Percentiles rank a stretch among this genome's conserved stretches.
These are phyloP conservation scores for Peronospora tabacina DNA, from an alignment of 352 stramenopile genomes.

Conservation along the genomic window DNA sequence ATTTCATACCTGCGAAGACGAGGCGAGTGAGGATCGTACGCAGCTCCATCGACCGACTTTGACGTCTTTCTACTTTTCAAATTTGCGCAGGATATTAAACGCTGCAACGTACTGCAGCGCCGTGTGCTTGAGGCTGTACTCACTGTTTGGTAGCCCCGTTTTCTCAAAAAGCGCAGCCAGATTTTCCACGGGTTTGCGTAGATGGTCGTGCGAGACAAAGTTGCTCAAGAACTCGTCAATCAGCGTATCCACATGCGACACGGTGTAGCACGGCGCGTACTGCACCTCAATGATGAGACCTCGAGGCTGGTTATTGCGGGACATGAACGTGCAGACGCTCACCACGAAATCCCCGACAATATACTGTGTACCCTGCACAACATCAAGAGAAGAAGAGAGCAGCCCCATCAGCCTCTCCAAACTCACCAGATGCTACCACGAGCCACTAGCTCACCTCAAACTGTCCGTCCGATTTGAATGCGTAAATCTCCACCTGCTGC, in stretches of 20 bases:
- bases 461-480: constrained; percentile 82
- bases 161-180: constrained; percentile 64
- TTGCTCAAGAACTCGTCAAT: constrained; percentile 79
- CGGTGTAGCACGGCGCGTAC: constrained; percentile 76
- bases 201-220: constrained; percentile 51
- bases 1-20: no score
- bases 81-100: constrained; percentile 82
- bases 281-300: constrained; percentile 80
- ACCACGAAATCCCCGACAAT: constrained; percentile 79
- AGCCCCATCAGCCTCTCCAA: neutral
- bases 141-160: constrained; percentile 47
- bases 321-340: constrained; percentile 85
- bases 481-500: constrained; percentile 86
- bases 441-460: constrained; percentile 48
- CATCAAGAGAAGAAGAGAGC: neutral
- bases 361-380: constrained; percentile 59
- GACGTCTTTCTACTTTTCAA: constrained; percentile 44
- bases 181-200: constrained; percentile 74
- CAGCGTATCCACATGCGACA: constrained; percentile 65
- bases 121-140: constrained; percentile 86
- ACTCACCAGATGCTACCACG: neutral
- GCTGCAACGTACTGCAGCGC: constrained; percentile 82
- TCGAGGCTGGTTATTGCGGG: constrained; percentile 69
- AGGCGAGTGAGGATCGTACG: no score
- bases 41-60: no score